A percentile compares a stretch with the other conserved stretches of the same genome.
Evolutionary conservation across 768 basidiomycete genomes (phyloP).

Genomic region (Lactarius deliciosus): DNA sequence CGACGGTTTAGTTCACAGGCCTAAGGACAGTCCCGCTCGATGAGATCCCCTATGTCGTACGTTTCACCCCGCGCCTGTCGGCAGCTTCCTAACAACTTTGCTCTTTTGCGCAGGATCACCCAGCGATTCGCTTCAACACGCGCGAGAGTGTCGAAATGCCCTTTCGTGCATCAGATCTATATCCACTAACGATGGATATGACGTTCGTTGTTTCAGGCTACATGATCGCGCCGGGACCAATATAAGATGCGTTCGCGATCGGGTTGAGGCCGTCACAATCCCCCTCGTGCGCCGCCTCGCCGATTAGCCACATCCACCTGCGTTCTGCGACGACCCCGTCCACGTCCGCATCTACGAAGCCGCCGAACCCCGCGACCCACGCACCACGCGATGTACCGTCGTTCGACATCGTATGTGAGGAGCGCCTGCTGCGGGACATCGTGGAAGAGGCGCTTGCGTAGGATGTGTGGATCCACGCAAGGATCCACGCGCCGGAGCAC

Average conservation of each 20-base stretch:
- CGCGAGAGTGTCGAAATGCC: slow-evolving; percentile 98
- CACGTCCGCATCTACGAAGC: too few species aligned
- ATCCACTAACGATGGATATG: neutral
- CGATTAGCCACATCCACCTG: too few species aligned
- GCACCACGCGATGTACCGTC: too few species aligned
- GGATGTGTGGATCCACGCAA: too few species aligned
- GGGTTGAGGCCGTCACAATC: slow-evolving; percentile 65
- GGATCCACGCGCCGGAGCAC: too few species aligned
- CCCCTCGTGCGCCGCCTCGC: too few species aligned
- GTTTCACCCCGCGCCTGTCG: slow-evolving; percentile 30
- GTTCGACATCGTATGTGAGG: too few species aligned
- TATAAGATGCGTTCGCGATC: slow-evolving; percentile 34
- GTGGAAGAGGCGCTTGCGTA: too few species aligned
- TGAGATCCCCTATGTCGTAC: slow-evolving; percentile 70
- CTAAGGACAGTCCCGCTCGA: slow-evolving; percentile 52
- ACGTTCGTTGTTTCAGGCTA: slow-evolving; percentile 39
- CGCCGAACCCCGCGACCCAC: too few species aligned
- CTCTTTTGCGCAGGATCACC: slow-evolving; percentile 62
- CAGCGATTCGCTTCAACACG: slow-evolving; percentile 83
- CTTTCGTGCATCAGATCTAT: slow-evolving; percentile 61
- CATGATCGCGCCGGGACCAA: slow-evolving; percentile 38
- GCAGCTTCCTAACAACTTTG: neutral
- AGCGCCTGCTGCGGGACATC: too few species aligned
- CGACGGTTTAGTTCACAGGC: neutral
- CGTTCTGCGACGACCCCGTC: too few species aligned